Base-by-base conservation (phyloP, 768 basidiomycete species). In the Gloeophyllum trabeum region DNA sequence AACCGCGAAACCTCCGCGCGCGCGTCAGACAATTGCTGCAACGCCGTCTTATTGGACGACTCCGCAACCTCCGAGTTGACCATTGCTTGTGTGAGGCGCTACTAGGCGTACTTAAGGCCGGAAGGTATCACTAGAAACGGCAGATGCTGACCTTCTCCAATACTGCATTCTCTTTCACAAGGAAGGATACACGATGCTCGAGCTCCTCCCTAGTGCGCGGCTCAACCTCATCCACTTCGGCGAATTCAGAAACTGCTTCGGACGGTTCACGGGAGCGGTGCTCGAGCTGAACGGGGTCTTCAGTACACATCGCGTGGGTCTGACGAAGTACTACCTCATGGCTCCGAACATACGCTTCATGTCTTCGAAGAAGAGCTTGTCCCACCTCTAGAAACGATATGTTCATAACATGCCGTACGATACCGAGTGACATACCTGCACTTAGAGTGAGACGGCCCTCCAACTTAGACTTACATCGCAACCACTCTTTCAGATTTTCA, bases 21-120 rank as follows among this genome's bases (percentile, higher is more conserved):
- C 14, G 83, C 76, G 42, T 84, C 84, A 42, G 87, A 78, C 24
- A 92, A 67, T 50, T 91, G 84, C 32, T 78, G 71, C 21, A 84
- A 58, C 10, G 86, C 64, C 4, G 75, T 72, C 55, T 85, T 84
- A 53, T 78, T 86, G 6, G 88, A 82, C 2, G 74, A 68, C 51
- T 94, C 91, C 1, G 79, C 70, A 24, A 88, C 72, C 60, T 94
- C 91, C 41, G 73, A 84, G 55, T 89, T 84, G 34, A 88, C 67
- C 14, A 88, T 63, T 14, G 86, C 81, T 55, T 88, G 83, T 5
- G 79, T 79, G 24, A 91, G 66, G 24, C 81, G 75, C 87, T 92
- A 44, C n/a, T n/a, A n/a, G n/a, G n/a, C n/a, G n/a, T n/a, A n/a
- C 28, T 45, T 30, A 43, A 35, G 37, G 43, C 34, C 22, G 23